Evolutionary conservation across 192 early-diverging fungal genomes (phyloP).

Genomic region (Entomortierella lignicola): DNA sequence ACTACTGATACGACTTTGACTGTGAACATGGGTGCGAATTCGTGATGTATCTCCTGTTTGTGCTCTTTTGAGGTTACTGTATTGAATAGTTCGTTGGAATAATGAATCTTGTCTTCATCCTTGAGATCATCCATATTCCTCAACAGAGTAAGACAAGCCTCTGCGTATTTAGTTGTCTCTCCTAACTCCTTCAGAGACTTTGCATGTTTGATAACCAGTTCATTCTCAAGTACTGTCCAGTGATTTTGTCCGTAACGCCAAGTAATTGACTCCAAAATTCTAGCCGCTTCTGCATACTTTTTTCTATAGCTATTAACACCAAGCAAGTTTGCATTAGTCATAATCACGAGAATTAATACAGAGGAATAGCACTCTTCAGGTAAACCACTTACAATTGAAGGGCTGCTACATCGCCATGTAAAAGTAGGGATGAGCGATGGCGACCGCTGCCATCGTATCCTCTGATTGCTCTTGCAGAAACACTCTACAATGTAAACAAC

Average conservation of each 20-base stretch:
- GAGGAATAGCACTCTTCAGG: background rate
- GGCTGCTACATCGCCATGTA: conserved; percentile 82
- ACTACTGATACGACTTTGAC: conserved; percentile 64
- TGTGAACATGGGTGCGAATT: conserved; percentile 66
- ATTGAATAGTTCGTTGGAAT: conserved; percentile 60
- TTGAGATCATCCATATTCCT: conserved; percentile 62
- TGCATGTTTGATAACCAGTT: conserved; percentile 73
- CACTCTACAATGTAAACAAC: conserved; percentile 50
- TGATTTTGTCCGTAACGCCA: conserved; percentile 64
- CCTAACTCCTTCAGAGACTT: conserved; percentile 69
- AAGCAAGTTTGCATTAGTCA: background rate
- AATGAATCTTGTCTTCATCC: conserved; percentile 54
- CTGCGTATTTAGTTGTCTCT: conserved; percentile 58
- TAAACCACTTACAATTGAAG: conserved; percentile 74
- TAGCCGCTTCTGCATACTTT: conserved; percentile 73
- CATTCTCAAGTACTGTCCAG: conserved; percentile 77
- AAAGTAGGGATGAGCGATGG: conserved; percentile 65
- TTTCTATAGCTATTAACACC: conserved; percentile 52
- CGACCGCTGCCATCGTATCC: conserved; percentile 76
- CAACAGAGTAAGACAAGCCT: conserved; percentile 61
- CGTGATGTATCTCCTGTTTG: conserved; percentile 56
- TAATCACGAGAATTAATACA: background rate
- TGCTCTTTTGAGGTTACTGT: conserved; percentile 37
- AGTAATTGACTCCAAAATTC: conserved; percentile 70
- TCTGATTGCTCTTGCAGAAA: conserved; percentile 74